phyloP scores from a whole-genome alignment of 2,329 filamentous ascomycete species.

The Xylariaceae sp. region DNA sequence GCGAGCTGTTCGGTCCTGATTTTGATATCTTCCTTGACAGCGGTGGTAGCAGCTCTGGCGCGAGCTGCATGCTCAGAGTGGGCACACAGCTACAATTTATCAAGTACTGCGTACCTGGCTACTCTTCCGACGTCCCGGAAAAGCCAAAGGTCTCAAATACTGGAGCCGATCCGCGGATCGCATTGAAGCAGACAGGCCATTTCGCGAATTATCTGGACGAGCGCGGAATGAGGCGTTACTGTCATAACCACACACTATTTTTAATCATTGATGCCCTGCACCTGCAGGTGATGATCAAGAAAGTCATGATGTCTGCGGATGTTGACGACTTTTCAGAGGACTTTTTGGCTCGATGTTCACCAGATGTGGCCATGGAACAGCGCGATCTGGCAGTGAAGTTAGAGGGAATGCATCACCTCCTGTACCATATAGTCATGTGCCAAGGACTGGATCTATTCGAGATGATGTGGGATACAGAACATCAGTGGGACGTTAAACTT shows the following conservation, averaged over 20 bases:
- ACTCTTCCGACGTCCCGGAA: background rate
- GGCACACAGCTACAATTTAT: constrained; percentile 17
- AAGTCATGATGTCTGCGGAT: constrained; percentile 7
- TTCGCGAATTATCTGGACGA: background rate
- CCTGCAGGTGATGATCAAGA: constrained; percentile 5
- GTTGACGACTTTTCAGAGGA: constrained; percentile 5
- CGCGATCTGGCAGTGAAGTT: background rate
- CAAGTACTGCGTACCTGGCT: constrained; percentile 14
- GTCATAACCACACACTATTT: constrained; percentile 5
- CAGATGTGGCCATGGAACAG: no score
- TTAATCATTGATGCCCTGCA: constrained; percentile 10
- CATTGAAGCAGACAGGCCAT: background rate
- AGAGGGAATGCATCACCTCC: constrained; percentile 9
- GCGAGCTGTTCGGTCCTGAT: constrained; percentile 19
- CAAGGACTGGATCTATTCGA: constrained; percentile 15
- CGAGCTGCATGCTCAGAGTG: constrained; percentile 3
- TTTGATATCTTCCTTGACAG: constrained; percentile 11
- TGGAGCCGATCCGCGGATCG: background rate
- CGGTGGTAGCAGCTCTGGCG: background rate
- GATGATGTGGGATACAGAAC: constrained; percentile 9
- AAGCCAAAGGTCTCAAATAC: no score
- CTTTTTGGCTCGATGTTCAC: background rate
- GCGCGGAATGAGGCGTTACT: constrained; percentile 38
- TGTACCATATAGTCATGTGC: constrained; percentile 16
- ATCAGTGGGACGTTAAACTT: constrained; percentile 11